Conservation (phyloP, 2,329 filamentous ascomycete species). For the Talaromyces piceae region DNA sequence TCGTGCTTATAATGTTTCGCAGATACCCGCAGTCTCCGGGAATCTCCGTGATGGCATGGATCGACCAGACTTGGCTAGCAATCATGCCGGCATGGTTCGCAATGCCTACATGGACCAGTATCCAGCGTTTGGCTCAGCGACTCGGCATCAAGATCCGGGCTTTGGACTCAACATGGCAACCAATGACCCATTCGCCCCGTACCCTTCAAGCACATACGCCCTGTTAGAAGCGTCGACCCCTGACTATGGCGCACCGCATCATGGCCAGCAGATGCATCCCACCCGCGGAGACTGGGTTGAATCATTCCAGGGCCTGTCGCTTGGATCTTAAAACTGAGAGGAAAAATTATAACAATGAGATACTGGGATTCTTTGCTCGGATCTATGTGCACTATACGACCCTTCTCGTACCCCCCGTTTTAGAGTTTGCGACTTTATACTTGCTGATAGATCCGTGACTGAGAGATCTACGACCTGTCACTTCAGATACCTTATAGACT, state of each 20-base stretch:
- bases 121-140: slow-evolving; percentile 23
- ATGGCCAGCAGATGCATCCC: slow-evolving; percentile 20
- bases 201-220: slow-evolving; percentile 29
- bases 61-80: slow-evolving; percentile 21
- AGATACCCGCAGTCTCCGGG: slow-evolving; percentile 4
- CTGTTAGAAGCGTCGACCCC: slow-evolving; percentile 16
- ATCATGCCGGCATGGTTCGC: slow-evolving; percentile 23
- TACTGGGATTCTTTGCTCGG: background rate
- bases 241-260: slow-evolving; percentile 5
- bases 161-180: slow-evolving; percentile 21
- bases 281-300: slow-evolving; percentile 51
- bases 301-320: slow-evolving; percentile 63
- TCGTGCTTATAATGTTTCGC: slow-evolving; percentile 22
- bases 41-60: slow-evolving; percentile 22
- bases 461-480: slow-evolving; percentile 20
- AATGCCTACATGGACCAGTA: slow-evolving; percentile 31
- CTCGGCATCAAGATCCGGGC: slow-evolving; percentile 26
- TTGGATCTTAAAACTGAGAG: slow-evolving; percentile 46
- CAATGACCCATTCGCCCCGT: slow-evolving; percentile 31
- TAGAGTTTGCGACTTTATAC: slow-evolving; percentile 18
- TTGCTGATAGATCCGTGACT: slow-evolving; percentile 17
- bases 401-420: background rate
- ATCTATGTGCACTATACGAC: slow-evolving; percentile 4
- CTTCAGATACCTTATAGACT: slow-evolving; percentile 26
- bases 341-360: background rate